phyloP scores from a whole-genome alignment of 2,329 filamentous ascomycete genomes.

The Pezicula rhizophila region DNA sequence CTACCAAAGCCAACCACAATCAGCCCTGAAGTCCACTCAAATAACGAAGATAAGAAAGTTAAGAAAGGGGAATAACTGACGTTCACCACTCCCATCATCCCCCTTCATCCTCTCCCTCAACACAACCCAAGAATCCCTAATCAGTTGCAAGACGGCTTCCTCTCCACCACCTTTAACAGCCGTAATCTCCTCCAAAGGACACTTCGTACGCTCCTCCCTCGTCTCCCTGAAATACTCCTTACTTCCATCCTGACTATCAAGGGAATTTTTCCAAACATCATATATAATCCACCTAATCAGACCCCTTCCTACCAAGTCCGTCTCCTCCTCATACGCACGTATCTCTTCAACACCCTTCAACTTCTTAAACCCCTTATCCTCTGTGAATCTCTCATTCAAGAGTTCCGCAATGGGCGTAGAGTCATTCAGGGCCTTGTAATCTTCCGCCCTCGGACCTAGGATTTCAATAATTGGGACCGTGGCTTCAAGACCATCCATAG shows the following conservation, averaged over 20 bases:
- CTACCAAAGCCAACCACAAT: background rate
- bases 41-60: background rate
- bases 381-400: slow-evolving; percentile 14
- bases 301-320: background rate
- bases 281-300: slow-evolving; percentile 9
- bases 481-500: slow-evolving; percentile 6
- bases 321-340: slow-evolving; percentile 6
- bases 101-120: slow-evolving; percentile 13
- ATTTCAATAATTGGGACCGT: slow-evolving; percentile 18
- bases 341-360: slow-evolving; percentile 9
- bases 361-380: slow-evolving; percentile 9
- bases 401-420: slow-evolving; percentile 13
- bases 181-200: slow-evolving; percentile 4
- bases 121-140: slow-evolving; percentile 6
- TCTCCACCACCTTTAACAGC: slow-evolving; percentile 11
- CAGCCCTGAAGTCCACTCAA: too few relatives aligned
- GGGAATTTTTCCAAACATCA: slow-evolving; percentile 13
- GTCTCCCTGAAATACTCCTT: slow-evolving; percentile 15
- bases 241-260: slow-evolving; percentile 12
- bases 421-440: slow-evolving; percentile 12
- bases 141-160: slow-evolving; percentile 5
- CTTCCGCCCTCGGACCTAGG: background rate
- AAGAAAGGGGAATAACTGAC: slow-evolving; percentile 6
- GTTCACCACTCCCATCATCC: slow-evolving; percentile 14
- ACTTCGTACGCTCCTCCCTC: slow-evolving; percentile 5